Conservation (phyloP, 768 basidiomycete species). For the Pholiota molesta region DNA sequence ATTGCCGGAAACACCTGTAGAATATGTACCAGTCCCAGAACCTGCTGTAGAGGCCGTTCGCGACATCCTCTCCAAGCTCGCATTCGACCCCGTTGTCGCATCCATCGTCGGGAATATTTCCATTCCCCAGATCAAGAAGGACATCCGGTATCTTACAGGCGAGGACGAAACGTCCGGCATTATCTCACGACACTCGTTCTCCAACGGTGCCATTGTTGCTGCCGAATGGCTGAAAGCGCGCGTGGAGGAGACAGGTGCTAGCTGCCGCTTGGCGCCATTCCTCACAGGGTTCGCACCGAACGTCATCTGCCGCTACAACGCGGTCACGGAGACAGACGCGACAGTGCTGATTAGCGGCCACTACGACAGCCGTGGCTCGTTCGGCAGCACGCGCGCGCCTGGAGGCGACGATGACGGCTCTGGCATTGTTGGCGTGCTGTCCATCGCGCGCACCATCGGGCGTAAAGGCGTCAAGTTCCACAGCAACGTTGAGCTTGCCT, state of each 20-base stretch:
- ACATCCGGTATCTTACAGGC: slow-evolving; percentile 84
- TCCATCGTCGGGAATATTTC: slow-evolving; percentile 72
- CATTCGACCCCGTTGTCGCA: slow-evolving; percentile 72
- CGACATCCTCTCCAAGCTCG: slow-evolving; percentile 56
- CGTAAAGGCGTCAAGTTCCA: slow-evolving; percentile 69
- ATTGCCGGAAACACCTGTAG: slow-evolving; percentile 52
- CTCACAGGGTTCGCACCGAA: slow-evolving; percentile 80
- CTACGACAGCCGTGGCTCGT: slow-evolving; percentile 91
- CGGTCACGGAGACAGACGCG: slow-evolving; percentile 57
- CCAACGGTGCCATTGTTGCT: slow-evolving; percentile 62
- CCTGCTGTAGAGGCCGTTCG: slow-evolving; percentile 57
- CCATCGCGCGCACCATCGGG: slow-evolving; percentile 76
- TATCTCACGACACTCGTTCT: slow-evolving; percentile 82
- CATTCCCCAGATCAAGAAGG: slow-evolving; percentile 62
- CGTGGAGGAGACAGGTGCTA: slow-evolving; percentile 77
- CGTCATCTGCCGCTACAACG: slow-evolving; percentile 74
- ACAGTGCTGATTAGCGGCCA: slow-evolving; percentile 82
- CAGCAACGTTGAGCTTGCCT: slow-evolving; percentile 76
- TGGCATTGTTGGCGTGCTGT: slow-evolving; percentile 70
- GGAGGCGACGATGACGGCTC: slow-evolving; percentile 58
- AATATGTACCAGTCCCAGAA: slow-evolving; percentile 59
- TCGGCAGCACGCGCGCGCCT: slow-evolving; percentile 71
- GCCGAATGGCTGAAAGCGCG: slow-evolving; percentile 74
- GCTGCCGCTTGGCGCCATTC: slow-evolving; percentile 71
- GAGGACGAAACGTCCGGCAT: slow-evolving; percentile 78